phyloP scores from a whole-genome alignment of 148 eudicot species.

The Rhododendron ovatum region DNA sequence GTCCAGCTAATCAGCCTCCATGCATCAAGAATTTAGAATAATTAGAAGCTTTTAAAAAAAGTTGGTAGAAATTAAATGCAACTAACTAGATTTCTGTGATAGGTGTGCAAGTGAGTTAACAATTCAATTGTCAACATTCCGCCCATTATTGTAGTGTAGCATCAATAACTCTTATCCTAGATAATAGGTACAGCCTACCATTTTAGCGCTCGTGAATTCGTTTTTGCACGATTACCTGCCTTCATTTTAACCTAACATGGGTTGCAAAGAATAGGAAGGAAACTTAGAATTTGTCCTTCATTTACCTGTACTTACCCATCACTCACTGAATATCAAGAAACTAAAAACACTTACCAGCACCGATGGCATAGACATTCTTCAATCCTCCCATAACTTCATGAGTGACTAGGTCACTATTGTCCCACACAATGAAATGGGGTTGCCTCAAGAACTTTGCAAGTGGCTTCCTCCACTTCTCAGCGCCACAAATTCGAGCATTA shows the following conservation, averaged over 20 bases:
- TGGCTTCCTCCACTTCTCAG: conserved; percentile 80
- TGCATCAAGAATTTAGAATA: background rate
- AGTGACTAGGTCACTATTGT: conserved; percentile 92
- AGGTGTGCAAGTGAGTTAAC: background rate
- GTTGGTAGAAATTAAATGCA: background rate
- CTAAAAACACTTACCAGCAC: conserved; percentile 56
- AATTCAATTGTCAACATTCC: background rate
- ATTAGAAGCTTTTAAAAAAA: background rate
- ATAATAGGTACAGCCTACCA: background rate
- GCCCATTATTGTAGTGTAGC: background rate
- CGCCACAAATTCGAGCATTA: conserved; percentile 92
- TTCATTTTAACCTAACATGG: background rate
- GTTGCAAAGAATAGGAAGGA: background rate
- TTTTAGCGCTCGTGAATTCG: background rate
- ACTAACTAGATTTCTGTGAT: background rate
- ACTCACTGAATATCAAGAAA: background rate
- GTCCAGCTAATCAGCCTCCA: background rate
- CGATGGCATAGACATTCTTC: conserved; percentile 84
- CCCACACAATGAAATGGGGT: conserved; percentile 96
- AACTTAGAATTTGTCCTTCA: background rate
- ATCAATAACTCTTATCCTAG: background rate
- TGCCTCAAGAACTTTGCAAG: conserved; percentile 88
- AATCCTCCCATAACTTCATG: conserved; percentile 99
- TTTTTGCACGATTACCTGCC: background rate
- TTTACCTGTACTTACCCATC: background rate